Evolutionary conservation across 345 rosid species (phyloP).

Genomic region (Linum trigynum): DNA sequence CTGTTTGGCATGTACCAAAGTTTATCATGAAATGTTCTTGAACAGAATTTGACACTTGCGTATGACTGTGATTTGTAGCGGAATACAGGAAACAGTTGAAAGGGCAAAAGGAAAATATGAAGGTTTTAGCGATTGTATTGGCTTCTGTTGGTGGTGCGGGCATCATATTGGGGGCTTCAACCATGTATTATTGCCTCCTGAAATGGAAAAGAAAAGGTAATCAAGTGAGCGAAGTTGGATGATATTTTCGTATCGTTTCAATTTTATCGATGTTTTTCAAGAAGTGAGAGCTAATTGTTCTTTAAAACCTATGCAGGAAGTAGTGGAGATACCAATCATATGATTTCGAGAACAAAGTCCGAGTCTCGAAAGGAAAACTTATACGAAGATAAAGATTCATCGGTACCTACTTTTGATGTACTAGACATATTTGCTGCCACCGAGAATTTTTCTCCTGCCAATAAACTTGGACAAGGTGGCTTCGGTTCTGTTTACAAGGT

Average conservation of each 20-base stretch:
- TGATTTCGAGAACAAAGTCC: not conserved
- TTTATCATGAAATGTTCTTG: not conserved
- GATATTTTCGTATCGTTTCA: too few relatives aligned
- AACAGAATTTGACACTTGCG: not conserved
- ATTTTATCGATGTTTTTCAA: too few relatives aligned
- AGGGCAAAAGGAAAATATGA: too few relatives aligned
- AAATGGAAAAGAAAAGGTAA: not conserved
- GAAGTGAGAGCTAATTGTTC: too few relatives aligned
- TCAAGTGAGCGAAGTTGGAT: not conserved
- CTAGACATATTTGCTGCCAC: conserved; percentile 43
- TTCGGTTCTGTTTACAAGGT: conserved; percentile 72
- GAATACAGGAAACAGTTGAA: too few relatives aligned
- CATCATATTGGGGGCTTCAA: too few relatives aligned
- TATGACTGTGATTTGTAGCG: not conserved
- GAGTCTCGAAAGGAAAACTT: not conserved
- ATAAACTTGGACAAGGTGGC: conserved; percentile 69
- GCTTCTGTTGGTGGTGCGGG: not conserved
- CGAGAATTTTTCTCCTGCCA: conserved; percentile 32
- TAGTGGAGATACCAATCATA: too few relatives aligned
- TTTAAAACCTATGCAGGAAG: too few relatives aligned
- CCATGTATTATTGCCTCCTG: not conserved
- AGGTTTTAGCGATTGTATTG: not conserved
- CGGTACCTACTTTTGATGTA: conserved; percentile 42
- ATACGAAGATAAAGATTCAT: conserved; percentile 21
- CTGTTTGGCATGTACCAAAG: not conserved